Evolutionary conservation across 768 basidiomycete species (phyloP).

Genomic region (Thelephora ganbajun): DNA sequence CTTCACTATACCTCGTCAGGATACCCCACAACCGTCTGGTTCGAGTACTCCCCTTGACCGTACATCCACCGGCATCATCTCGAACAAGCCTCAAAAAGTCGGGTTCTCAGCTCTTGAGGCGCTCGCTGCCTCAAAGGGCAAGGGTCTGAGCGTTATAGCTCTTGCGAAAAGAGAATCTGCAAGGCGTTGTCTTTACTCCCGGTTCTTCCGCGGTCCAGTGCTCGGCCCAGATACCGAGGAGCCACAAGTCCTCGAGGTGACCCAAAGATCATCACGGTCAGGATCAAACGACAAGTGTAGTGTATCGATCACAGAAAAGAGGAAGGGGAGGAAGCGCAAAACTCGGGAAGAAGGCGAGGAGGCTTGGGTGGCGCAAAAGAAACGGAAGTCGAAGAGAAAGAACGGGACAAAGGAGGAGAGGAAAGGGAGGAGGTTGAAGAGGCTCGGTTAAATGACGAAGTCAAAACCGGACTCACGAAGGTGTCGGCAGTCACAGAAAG

Average conservation of each 20-base stretch:
- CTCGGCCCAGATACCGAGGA: conserved; percentile 32
- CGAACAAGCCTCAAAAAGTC: conserved; percentile 45
- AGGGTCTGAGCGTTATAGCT: conserved; percentile 38
- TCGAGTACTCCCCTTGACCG: conserved; percentile 25
- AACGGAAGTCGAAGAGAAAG: conserved; percentile 3
- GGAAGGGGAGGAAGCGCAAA: conserved; percentile 1
- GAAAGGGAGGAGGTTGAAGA: conserved; percentile 1
- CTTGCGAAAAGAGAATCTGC: conserved; percentile 72
- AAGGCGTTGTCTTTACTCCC: conserved; percentile 56
- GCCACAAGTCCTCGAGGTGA: not conserved
- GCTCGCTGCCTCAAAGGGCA: conserved; percentile 26
- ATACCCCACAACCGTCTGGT: not conserved
- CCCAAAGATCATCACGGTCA: not conserved
- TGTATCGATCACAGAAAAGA: not conserved
- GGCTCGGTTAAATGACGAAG: not conserved
- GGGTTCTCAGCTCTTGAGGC: conserved; percentile 33
- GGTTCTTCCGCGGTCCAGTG: conserved; percentile 69
- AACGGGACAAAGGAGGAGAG: not conserved
- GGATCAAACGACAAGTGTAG: not conserved
- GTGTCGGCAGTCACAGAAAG: too few relatives aligned
- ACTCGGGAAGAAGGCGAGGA: conserved; percentile 1
- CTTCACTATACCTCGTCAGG: not conserved
- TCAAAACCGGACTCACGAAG: not conserved
- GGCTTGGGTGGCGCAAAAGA: not conserved
- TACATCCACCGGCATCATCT: conserved; percentile 65